Evolutionary conservation across 1,284 basidiomycete species (phyloP).

Genomic region (Volvariella surrecta): DNA sequence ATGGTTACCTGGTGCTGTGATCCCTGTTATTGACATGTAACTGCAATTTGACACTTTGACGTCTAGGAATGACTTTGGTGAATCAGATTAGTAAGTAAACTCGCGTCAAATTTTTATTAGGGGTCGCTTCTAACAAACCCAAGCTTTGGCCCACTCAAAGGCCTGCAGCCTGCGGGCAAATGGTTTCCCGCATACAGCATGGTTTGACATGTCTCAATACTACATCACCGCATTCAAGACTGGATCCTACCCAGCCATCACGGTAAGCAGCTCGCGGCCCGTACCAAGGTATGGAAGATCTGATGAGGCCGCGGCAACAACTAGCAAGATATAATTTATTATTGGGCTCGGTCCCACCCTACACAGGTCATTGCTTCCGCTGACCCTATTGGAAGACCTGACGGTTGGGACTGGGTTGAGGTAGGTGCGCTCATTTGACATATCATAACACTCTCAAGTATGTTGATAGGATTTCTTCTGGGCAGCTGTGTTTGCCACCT

Average conservation of each 20-base stretch:
- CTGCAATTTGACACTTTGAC: neutral
- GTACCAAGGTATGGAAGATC: neutral
- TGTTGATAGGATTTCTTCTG: constrained; percentile 30
- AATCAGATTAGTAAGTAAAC: constrained; percentile 28
- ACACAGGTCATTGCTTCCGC: constrained; percentile 10
- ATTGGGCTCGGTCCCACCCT: constrained; percentile 20
- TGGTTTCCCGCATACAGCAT: constrained; percentile 24
- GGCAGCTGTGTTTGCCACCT: constrained; percentile 44
- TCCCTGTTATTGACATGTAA: no score
- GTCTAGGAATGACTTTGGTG: constrained; percentile 33
- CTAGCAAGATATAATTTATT: constrained; percentile 14
- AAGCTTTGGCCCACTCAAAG: constrained; percentile 22
- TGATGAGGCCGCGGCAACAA: neutral
- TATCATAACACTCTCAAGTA: neutral
- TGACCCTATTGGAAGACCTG: constrained; percentile 35
- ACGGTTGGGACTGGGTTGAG: constrained; percentile 33
- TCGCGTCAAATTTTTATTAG: neutral
- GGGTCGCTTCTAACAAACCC: neutral
- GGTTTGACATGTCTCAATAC: constrained; percentile 18
- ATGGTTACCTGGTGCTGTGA: constrained; percentile 30
- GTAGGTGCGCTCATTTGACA: constrained; percentile 14
- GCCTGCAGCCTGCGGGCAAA: constrained; percentile 22
- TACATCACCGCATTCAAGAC: constrained; percentile 19
- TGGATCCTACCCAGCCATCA: constrained; percentile 15
- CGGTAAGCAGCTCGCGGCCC: constrained; percentile 17